Evolutionary conservation across 1,284 basidiomycete species (phyloP), one percentile per base, ranked within the genome.

Genomic region (Pascua guehoae): DNA sequence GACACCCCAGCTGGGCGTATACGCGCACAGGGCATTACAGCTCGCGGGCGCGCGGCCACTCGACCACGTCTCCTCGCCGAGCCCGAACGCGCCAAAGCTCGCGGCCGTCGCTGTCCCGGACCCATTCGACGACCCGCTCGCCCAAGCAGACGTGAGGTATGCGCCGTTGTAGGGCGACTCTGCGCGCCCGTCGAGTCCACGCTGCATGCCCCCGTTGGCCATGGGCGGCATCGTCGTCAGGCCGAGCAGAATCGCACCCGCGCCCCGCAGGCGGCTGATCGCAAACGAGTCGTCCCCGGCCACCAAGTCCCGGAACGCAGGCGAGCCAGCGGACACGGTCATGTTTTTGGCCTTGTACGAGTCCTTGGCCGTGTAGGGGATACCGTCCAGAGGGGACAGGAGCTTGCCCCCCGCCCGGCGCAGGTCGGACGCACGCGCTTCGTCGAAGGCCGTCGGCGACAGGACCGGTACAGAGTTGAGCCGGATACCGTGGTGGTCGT

Each of bases 191-290:
- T 57, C 51, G 17, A 57, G 51, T 9, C 56, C 56, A 16, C 56
- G 56, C 56, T 57, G 56, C 56, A 57, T 52, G 38, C 56, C 56
- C n/a, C 56, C 56, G 17, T 47, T 48, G 11, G 56, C 56, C 12
- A 57, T 14, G 8, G 56, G 56, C 5, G 56, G 56, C 56, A 57
- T 57, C 39, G 44, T 57, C 8, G 56, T 57, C 11, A 32, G 51
- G 1, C 56, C 56, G 5, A 57, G 42, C 3, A 57, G 32, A 12
- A 57, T 24, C 8, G 56, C 56, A 18, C 56, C 56, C 0, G 50
- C 56, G 0, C 41, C 41, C 12, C 56, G 46, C 0, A 57, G 41
- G 2, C 50, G 50, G 17, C 8, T 10, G n/a, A 57, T 41, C 11
- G 49, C 56, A 12, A 52, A 57, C 4, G 42, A 17, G 39, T 57